A percentile compares a stretch with the other conserved stretches of the same genome.
These are phyloP conservation scores for Spatholobus suberectus DNA, from an alignment of 306 rosid genomes.

Conservation along the genomic window DNA sequence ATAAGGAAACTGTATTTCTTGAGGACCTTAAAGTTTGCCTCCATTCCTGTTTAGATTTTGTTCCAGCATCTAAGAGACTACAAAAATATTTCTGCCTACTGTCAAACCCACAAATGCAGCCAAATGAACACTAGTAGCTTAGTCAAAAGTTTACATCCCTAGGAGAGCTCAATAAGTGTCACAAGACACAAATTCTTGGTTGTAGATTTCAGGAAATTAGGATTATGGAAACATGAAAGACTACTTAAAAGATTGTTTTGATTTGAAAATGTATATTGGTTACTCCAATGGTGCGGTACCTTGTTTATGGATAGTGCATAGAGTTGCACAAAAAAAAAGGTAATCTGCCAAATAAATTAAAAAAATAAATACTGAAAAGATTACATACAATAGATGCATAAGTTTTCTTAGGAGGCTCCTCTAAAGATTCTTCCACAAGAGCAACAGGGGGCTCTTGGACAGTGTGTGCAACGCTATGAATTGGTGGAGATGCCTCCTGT, in stretches of 20 bases:
- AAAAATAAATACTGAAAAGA: not conserved
- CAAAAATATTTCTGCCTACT: not conserved
- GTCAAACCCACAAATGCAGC: not conserved
- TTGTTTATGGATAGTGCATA: not conserved
- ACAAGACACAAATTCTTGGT: not conserved
- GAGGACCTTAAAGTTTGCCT: not conserved
- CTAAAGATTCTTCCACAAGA: constrained; percentile 68
- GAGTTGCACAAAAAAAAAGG: not conserved
- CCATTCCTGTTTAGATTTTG: constrained; percentile 21
- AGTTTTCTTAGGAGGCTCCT: constrained; percentile 82
- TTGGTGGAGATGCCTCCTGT: constrained; percentile 60
- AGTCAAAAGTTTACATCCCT: not conserved
- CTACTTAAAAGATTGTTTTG: not conserved
- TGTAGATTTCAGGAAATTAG: not conserved
- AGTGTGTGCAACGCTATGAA: constrained; percentile 53
- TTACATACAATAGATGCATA: constrained; percentile 90
- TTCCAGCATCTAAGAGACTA: not conserved
- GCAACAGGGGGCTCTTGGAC: constrained; percentile 58
- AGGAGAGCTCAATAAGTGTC: constrained; percentile 6
- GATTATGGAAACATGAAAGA: not conserved
- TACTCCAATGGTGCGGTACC: not conserved
- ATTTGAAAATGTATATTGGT: not conserved
- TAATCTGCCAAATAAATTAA: not conserved
- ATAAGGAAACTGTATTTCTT: not conserved
- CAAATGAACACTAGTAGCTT: not conserved